A percentile compares a stretch with the other conserved stretches of the same genome.
phyloP scores from a whole-genome alignment of 2,329 filamentous ascomycete genomes.

The Colletotrichum sp. region DNA sequence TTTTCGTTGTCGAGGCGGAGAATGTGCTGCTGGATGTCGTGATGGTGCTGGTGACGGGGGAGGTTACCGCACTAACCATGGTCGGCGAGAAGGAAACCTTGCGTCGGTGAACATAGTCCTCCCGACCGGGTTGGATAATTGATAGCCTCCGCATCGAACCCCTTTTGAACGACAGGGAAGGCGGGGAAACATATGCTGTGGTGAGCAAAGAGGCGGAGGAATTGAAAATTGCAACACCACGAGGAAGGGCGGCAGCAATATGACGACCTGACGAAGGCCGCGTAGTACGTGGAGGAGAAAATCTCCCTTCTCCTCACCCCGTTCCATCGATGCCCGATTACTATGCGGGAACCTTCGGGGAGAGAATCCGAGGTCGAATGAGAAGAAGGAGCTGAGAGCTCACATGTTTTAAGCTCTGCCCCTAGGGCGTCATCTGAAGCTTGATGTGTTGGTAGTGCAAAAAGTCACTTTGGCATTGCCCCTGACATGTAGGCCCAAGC shows the following conservation, averaged over 20 bases:
- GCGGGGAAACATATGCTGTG: neutral
- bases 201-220: neutral
- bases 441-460: neutral
- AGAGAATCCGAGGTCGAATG: conserved; percentile 2
- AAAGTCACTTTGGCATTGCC: neutral
- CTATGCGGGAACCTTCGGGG: neutral
- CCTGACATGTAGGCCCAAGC: conserved; percentile 8
- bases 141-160: conserved; percentile 16
- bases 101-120: conserved; percentile 11
- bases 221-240: neutral
- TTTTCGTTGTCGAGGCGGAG: neutral
- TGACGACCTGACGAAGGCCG: neutral
- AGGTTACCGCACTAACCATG: conserved; percentile 6
- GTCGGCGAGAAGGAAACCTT: conserved; percentile 18
- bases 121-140: conserved; percentile 11
- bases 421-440: conserved; percentile 18
- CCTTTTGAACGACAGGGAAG: neutral
- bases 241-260: neutral
- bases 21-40: conserved; percentile 1
- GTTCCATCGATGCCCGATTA: conserved; percentile 1
- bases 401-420: conserved; percentile 11
- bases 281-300: neutral
- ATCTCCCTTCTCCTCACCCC: neutral
- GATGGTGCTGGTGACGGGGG: conserved; percentile 1
- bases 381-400: neutral